Evolutionary conservation across 148 eudicot species (phyloP).

Genomic region (Selenicereus undatus): DNA sequence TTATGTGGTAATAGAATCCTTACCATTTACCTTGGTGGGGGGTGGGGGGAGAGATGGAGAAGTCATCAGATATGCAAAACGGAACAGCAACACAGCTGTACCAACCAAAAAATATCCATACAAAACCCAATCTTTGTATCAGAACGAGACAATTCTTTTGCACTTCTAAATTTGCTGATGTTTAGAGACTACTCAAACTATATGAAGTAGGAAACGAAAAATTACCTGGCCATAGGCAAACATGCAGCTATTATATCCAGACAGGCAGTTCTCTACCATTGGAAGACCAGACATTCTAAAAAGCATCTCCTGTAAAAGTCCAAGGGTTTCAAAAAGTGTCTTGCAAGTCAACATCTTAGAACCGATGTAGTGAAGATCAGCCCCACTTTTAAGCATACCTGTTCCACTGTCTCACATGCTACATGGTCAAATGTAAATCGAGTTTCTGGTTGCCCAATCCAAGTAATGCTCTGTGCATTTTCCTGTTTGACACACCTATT

Average conservation of each 20-base stretch:
- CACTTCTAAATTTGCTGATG: neutral
- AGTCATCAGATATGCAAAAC: neutral
- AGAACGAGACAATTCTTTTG: neutral
- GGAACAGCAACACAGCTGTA: neutral
- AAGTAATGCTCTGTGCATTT: constrained; percentile 76
- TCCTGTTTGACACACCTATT: constrained; percentile 90
- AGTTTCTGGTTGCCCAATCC: constrained; percentile 91
- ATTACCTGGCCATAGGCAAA: constrained; percentile 97
- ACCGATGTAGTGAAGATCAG: neutral
- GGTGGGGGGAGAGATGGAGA: no score
- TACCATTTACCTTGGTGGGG: no score
- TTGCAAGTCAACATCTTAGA: neutral
- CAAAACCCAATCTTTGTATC: neutral
- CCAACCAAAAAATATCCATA: neutral
- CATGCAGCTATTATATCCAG: constrained; percentile 96
- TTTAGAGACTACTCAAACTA: neutral
- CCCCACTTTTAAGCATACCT: constrained; percentile 35
- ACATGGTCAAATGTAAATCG: constrained; percentile 96
- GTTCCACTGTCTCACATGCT: constrained; percentile 94
- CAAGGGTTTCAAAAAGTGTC: constrained; percentile 1
- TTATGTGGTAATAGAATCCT: no score
- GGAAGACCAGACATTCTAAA: constrained; percentile 95
- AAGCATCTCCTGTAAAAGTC: constrained; percentile 74
- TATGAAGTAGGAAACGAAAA: neutral
- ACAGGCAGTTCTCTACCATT: constrained; percentile 95